A percentile compares a stretch with the other conserved stretches of the same genome.
Conservation (phyloP, 1,284 basidiomycete genomes). For the Athelia sp. region DNA sequence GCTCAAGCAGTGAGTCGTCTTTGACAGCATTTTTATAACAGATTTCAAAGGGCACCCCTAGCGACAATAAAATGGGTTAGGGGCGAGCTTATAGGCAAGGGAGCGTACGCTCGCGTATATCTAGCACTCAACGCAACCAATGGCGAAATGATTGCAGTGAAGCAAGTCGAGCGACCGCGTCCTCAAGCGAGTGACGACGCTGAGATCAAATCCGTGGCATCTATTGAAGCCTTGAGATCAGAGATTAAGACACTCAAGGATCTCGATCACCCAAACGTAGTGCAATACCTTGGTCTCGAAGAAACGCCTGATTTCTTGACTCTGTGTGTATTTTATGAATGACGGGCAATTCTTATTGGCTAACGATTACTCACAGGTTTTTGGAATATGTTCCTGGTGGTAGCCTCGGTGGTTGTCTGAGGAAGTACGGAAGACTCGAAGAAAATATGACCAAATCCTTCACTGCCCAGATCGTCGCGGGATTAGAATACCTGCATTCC, state of each 20-base stretch:
- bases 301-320: conserved; percentile 54
- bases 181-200: conserved; percentile 47
- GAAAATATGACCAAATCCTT: conserved; percentile 70
- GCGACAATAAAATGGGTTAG: conserved; percentile 71
- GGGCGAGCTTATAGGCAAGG: conserved; percentile 73
- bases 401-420: conserved; percentile 63
- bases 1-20: no score
- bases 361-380: conserved; percentile 28
- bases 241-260: conserved; percentile 66
- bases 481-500: conserved; percentile 72
- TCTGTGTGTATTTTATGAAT: conserved; percentile 36
- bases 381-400: conserved; percentile 82
- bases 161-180: conserved; percentile 70
- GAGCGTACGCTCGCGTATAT: conserved; percentile 73
- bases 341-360: background rate
- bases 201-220: conserved; percentile 46
- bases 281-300: conserved; percentile 68
- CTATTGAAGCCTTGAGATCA: conserved; percentile 58
- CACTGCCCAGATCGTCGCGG: conserved; percentile 66
- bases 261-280: conserved; percentile 69
- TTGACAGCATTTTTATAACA: no score
- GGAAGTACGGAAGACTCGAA: conserved; percentile 61
- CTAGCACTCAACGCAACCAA: conserved; percentile 71
- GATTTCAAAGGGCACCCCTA: no score
- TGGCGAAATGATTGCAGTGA: conserved; percentile 79